Base-by-base conservation (phyloP, 495 filamentous ascomycete species). In the Neurospora sp. region DNA sequence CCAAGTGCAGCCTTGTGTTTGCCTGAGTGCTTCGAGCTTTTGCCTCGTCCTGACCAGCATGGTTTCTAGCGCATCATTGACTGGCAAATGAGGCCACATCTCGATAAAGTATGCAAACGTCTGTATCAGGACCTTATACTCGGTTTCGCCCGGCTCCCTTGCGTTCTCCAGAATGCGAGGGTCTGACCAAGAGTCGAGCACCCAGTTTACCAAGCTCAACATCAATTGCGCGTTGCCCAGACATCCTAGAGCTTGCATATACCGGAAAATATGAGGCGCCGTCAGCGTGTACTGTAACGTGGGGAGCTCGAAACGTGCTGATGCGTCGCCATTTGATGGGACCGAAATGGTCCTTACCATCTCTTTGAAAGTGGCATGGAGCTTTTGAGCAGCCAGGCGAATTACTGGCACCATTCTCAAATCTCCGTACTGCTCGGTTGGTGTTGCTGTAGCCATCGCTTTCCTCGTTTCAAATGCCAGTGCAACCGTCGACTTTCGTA, bases 181-280 rank as follows among this genome's bases (percentile, higher is more conserved):
- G 46, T 74, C 68, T 37, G 77, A 74, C 79, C 79, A 82, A 2
- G 76, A 73, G 61, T 81, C 78, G 4, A 84, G 39, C 59, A 84
- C 78, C 84, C 84, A 85, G 46, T 79, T 71, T 70, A 84, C 72
- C 7, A 84, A 69, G 8, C 75, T 73, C 35, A 80, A 77, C 83
- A 85, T 84, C 40, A 74, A 78, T 1, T 68, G 16, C 10, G 44
- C 46, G 42, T 84, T 80, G 35, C 78, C 81, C 35, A 83, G 76
- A 38, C 76, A 78, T 1, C 74, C 82, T 31, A 85, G 73, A 20
- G 80, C 77, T 40, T 76, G 71, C 80, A 85, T 84, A 69, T 84
- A 85, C 11, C 73, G 59, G 48, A 78, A 77, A 3, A 84, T 16
- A 35, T 82, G 78, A 8, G 69, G 71, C n/a, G 79, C 76, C 3